A percentile compares a stretch with the other conserved stretches of the same genome.
phyloP scores from a whole-genome alignment of 768 basidiomycete genomes.

The Stropharia rugosoannulata region DNA sequence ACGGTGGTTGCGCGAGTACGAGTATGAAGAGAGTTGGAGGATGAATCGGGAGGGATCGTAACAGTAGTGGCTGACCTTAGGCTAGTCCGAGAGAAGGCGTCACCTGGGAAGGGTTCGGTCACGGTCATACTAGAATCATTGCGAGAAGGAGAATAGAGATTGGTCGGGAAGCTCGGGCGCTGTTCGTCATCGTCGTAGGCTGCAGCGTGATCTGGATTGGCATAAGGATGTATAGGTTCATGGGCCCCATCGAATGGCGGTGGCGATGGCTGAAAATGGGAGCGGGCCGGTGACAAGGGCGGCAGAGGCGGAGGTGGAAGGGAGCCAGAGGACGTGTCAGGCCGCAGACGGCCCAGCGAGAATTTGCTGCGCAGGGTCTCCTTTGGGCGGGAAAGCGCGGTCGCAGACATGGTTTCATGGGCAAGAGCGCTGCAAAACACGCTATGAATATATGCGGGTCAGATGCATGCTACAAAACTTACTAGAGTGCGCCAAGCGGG shows the following conservation, averaged over 20 bases:
- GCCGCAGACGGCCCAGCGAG: slow-evolving; percentile 37
- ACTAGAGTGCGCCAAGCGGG: slow-evolving; percentile 60
- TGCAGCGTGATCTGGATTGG: slow-evolving; percentile 69
- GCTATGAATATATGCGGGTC: slow-evolving; percentile 1
- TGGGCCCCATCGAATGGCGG: slow-evolving; percentile 18
- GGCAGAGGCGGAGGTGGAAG: slow-evolving; percentile 30
- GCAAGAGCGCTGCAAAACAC: slow-evolving; percentile 47
- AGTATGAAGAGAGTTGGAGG: slow-evolving; percentile 25
- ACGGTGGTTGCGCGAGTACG: slow-evolving; percentile 33
- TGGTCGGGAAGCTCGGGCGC: slow-evolving; percentile 26
- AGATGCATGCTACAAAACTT: slow-evolving; percentile 27
- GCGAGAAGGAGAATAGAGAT: slow-evolving; percentile 27
- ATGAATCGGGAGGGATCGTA: slow-evolving; percentile 36
- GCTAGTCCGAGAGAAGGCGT: slow-evolving; percentile 30
- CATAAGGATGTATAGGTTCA: slow-evolving; percentile 69
- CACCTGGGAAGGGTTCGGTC: slow-evolving; percentile 36
- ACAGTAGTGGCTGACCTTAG: slow-evolving; percentile 8
- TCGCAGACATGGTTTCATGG: slow-evolving; percentile 59
- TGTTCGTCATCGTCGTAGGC: slow-evolving; percentile 30
- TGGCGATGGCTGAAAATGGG: slow-evolving; percentile 2
- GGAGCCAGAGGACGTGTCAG: slow-evolving; percentile 30
- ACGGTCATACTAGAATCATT: slow-evolving; percentile 56
- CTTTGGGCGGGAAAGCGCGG: slow-evolving; percentile 39
- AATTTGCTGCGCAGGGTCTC: slow-evolving; percentile 42
- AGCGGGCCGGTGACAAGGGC: slow-evolving; percentile 6